Conservation (phyloP, 306 rosid species). For the Quercus suber region DNA sequence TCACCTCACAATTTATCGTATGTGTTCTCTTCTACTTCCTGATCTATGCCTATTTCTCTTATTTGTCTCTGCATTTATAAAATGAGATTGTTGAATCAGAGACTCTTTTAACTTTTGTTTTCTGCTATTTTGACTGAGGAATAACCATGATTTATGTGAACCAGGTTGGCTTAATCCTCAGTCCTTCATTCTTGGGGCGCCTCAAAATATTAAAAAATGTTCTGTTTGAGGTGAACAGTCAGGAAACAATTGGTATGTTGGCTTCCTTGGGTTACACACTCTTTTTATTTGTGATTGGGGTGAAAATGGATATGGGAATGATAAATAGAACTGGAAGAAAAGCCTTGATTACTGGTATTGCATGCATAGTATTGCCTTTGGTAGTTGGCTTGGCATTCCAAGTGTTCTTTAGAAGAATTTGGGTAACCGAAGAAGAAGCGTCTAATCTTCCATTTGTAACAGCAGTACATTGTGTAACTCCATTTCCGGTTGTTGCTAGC, state of each 20-base stretch:
- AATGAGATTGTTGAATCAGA: background rate
- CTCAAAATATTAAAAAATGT: background rate
- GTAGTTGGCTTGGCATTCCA: background rate
- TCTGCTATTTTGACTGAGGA: background rate
- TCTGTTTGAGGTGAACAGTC: conserved; percentile 36
- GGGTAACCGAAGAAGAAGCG: background rate
- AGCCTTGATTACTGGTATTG: conserved; percentile 28
- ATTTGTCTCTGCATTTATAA: background rate
- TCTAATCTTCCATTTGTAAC: background rate
- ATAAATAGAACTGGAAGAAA: conserved; percentile 42
- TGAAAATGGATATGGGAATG: conserved; percentile 55
- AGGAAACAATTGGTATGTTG: conserved; percentile 33
- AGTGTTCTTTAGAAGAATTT: background rate
- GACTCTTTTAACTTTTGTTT: background rate
- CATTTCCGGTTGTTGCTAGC: conserved; percentile 34
- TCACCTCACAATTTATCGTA: conserved; percentile 58
- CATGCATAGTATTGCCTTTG: conserved; percentile 15
- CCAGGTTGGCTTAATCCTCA: conserved; percentile 49
- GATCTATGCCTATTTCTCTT: background rate
- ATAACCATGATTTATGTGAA: background rate
- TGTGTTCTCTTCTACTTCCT: background rate
- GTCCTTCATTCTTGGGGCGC: conserved; percentile 18
- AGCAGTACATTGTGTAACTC: conserved; percentile 10
- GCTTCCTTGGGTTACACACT: conserved; percentile 32
- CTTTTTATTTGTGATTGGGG: conserved; percentile 44